These are phyloP conservation scores for Asterella californica DNA, from an alignment of 225 moss, liverwort and hornwort species.

Conservation along the genomic window DNA sequence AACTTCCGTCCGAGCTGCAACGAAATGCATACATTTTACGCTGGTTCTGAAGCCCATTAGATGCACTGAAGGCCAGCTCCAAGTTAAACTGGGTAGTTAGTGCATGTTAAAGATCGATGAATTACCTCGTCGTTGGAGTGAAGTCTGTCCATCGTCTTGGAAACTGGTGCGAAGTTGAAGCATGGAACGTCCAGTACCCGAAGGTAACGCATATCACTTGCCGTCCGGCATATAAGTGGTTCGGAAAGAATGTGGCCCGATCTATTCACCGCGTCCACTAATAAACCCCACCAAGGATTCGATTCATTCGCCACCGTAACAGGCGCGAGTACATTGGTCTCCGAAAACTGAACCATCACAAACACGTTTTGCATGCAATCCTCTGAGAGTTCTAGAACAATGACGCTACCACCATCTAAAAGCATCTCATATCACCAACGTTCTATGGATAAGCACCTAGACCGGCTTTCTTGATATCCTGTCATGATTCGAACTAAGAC, in stretches of 20 bases:
- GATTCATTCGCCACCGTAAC: background rate
- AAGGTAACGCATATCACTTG: background rate
- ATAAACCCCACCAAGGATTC: conserved; percentile 9
- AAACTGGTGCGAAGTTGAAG: conserved; percentile 10
- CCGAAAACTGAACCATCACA: background rate
- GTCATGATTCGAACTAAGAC: no score
- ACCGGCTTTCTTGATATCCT: no score
- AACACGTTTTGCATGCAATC: no score
- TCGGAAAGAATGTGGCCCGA: background rate
- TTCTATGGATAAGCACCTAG: no score
- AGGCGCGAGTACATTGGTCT: background rate
- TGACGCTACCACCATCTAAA: no score
- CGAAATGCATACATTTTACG: no score
- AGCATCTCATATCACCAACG: no score
- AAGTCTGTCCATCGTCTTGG: background rate
- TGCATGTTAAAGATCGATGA: background rate
- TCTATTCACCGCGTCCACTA: background rate
- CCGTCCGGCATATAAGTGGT: background rate
- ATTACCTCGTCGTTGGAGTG: conserved; percentile 9
- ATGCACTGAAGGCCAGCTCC: no score
- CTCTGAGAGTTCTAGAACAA: no score
- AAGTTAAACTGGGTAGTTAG: no score
- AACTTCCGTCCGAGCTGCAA: background rate
- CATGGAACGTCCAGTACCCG: background rate
- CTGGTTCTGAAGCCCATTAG: no score